Conservation (phyloP, 2,329 filamentous ascomycete genomes). For the Atkinsonella texensis region DNA sequence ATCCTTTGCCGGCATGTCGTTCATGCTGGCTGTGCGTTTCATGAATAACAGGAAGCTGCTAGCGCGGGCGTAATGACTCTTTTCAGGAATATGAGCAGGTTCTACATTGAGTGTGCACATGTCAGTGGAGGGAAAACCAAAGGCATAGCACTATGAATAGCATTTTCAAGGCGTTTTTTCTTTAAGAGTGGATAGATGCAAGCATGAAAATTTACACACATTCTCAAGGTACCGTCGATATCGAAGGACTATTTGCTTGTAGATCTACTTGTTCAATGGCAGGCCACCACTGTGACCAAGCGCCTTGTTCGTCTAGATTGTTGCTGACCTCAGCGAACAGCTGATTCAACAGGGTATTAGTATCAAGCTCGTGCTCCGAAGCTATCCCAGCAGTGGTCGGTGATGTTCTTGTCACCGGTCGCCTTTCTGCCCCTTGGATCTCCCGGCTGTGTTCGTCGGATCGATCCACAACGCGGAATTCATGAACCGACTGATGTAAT, state of each 20-base stretch:
- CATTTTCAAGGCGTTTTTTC: background rate
- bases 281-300: conserved; percentile 18
- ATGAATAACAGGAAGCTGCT: conserved; percentile 4
- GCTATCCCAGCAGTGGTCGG: background rate
- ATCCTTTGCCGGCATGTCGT: conserved; percentile 11
- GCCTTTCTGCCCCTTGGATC: conserved; percentile 15
- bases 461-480: conserved; percentile 19
- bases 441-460: conserved; percentile 20
- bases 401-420: background rate
- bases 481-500: conserved; percentile 19
- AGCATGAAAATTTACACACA: background rate
- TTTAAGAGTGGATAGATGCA: background rate
- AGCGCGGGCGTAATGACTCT: conserved; percentile 1
- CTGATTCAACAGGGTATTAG: conserved; percentile 13
- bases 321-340: conserved; percentile 15
- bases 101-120: too few relatives aligned
- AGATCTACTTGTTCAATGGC: conserved; percentile 12
- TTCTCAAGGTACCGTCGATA: conserved; percentile 1
- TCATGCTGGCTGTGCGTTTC: conserved; percentile 9
- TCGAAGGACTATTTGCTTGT: background rate
- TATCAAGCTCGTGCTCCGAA: conserved; percentile 7
- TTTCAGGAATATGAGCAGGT: background rate
- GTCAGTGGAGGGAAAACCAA: background rate
- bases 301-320: conserved; percentile 15
- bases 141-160: background rate